phyloP scores from a whole-genome alignment of 352 stramenopile species.

The Globisporangium radiosum region DNA sequence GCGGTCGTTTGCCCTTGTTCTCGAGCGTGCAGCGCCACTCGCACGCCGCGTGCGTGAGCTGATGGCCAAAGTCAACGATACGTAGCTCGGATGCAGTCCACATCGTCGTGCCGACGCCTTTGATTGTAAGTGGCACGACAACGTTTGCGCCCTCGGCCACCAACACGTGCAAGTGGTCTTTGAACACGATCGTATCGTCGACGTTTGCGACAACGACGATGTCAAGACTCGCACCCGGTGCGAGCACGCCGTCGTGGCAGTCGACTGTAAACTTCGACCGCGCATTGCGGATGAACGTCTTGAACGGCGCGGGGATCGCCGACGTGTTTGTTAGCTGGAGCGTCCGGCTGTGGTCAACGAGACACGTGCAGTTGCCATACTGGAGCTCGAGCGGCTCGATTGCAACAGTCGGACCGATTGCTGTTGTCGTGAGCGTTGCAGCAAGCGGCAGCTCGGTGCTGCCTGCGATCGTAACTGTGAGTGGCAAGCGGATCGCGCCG shows the following conservation, averaged over 20 bases:
- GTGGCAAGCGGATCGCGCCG: slow-evolving; percentile 86
- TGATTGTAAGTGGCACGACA: slow-evolving; percentile 83
- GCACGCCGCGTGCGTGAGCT: slow-evolving; percentile 88
- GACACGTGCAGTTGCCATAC: slow-evolving; percentile 89
- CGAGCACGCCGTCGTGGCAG: slow-evolving; percentile 80
- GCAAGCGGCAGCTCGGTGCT: slow-evolving; percentile 86
- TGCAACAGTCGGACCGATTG: slow-evolving; percentile 81
- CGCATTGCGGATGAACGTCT: slow-evolving; percentile 90
- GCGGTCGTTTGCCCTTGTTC: slow-evolving; percentile 91
- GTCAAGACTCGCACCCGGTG: slow-evolving; percentile 65
- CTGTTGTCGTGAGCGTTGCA: slow-evolving; percentile 77
- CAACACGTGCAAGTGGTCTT: slow-evolving; percentile 92
- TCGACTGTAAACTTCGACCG: slow-evolving; percentile 91
- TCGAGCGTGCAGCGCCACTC: slow-evolving; percentile 92
- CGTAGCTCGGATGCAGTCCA: slow-evolving; percentile 86
- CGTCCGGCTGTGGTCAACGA: slow-evolving; percentile 68
- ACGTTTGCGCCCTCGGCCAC: slow-evolving; percentile 89
- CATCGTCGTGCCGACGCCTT: slow-evolving; percentile 92
- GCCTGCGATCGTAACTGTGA: slow-evolving; percentile 80
- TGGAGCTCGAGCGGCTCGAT: slow-evolving; percentile 78
- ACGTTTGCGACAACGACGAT: slow-evolving; percentile 85
- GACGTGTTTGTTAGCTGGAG: slow-evolving; percentile 87
- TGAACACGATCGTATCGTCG: slow-evolving; percentile 91
- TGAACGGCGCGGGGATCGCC: slow-evolving; percentile 87
- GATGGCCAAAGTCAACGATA: slow-evolving; percentile 87